Evolutionary conservation across 2,329 filamentous ascomycete genomes (phyloP).

Genomic region (Sordariomycetes sp.): DNA sequence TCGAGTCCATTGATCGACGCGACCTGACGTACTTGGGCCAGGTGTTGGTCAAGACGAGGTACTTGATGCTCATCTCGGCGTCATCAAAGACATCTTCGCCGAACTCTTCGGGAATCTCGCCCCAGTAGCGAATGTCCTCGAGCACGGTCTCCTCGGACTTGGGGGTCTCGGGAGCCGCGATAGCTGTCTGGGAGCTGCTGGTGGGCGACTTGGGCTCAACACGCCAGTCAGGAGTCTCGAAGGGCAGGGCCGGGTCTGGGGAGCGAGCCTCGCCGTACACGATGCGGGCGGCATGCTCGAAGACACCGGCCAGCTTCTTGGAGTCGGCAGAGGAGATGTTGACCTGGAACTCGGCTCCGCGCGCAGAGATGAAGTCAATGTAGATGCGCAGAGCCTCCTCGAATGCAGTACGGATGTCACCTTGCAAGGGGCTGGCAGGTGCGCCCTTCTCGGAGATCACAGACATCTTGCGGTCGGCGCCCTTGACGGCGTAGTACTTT

Average conservation of each 20-base stretch:
- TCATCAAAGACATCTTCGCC: conserved; percentile 45
- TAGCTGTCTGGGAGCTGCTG: conserved; percentile 13
- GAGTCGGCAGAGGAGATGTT: conserved; percentile 53
- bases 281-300: conserved; percentile 42
- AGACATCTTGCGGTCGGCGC: conserved; percentile 9
- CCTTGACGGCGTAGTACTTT: conserved; percentile 13
- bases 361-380: conserved; percentile 48
- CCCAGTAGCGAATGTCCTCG: conserved; percentile 22
- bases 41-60: conserved; percentile 59
- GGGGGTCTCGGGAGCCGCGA: conserved; percentile 8
- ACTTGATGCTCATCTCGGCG: conserved; percentile 52
- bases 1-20: conserved; percentile 13
- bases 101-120: conserved; percentile 38
- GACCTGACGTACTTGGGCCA: conserved; percentile 50
- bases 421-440: conserved; percentile 12
- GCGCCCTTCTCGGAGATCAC: conserved; percentile 1
- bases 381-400: conserved; percentile 52
- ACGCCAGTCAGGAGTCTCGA: conserved; percentile 21
- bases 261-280: conserved; percentile 28
- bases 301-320: conserved; percentile 43
- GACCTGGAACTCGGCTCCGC: conserved; percentile 56
- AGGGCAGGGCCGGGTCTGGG: conserved; percentile 33
- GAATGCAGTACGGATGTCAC: conserved; percentile 38
- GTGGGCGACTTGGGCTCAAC: conserved; percentile 7
- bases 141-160: conserved; percentile 10